These are phyloP conservation scores for Yamadazyma philogaea DNA, from an alignment of 805 yeast species.

Conservation along the genomic window DNA sequence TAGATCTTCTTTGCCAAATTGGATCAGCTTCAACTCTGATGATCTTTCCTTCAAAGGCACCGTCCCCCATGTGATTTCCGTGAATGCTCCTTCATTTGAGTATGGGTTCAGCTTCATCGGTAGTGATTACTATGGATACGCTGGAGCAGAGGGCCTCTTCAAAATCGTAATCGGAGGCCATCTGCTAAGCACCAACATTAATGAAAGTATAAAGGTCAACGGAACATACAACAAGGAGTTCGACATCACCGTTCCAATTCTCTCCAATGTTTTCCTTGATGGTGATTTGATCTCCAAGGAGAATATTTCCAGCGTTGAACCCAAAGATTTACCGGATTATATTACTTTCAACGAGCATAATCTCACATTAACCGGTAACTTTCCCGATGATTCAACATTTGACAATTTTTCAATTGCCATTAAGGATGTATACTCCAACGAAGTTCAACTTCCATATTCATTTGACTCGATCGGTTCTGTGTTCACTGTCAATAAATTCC, in stretches of 20 bases:
- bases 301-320: conserved; percentile 56
- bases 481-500: conserved; percentile 52
- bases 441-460: conserved; percentile 55
- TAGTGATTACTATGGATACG: conserved; percentile 69
- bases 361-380: conserved; percentile 49
- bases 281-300: conserved; percentile 42
- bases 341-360: conserved; percentile 40
- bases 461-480: conserved; percentile 53
- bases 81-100: conserved; percentile 79
- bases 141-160: conserved; percentile 70
- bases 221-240: conserved; percentile 63
- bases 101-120: conserved; percentile 75
- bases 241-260: conserved; percentile 55
- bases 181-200: conserved; percentile 63
- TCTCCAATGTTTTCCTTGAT: conserved; percentile 63
- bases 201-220: conserved; percentile 55
- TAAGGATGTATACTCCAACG: conserved; percentile 58
- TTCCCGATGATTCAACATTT: conserved; percentile 46
- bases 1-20: conserved; percentile 85
- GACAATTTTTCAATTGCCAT: conserved; percentile 54
- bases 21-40: conserved; percentile 70
- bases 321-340: conserved; percentile 60
- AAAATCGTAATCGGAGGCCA: conserved; percentile 85
- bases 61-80: conserved; percentile 82
- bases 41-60: conserved; percentile 74